phyloP scores from a whole-genome alignment of 179 eudicot genomes.

The Carnegiea gigantea region DNA sequence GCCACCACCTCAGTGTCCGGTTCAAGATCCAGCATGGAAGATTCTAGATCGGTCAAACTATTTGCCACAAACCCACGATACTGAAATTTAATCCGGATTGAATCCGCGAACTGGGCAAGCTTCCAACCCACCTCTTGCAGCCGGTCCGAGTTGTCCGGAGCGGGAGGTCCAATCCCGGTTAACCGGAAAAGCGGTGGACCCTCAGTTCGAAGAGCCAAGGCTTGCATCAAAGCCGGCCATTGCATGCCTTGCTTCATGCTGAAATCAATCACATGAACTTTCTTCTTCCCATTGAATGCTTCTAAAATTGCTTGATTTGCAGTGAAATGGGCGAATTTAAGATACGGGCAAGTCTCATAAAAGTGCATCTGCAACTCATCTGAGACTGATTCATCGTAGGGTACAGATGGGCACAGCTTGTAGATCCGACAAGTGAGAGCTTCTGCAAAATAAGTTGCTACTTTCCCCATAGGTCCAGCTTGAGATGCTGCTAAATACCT shows the following conservation, averaged over 20 bases:
- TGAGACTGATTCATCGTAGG: conserved; percentile 38
- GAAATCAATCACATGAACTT: conserved; percentile 85
- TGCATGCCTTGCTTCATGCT: conserved; percentile 93
- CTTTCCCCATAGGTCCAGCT: conserved; percentile 74
- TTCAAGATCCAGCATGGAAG: conserved; percentile 47
- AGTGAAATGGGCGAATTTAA: conserved; percentile 87
- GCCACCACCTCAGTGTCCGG: conserved; percentile 66
- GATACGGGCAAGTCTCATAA: conserved; percentile 76
- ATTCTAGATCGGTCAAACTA: conserved; percentile 65
- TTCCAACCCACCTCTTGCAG: conserved; percentile 87
- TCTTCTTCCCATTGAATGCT: conserved; percentile 54
- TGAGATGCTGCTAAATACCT: conserved; percentile 65
- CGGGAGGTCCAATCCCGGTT: conserved; percentile 89
- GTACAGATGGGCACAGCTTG: conserved; percentile 50
- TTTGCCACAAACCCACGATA: conserved; percentile 74
- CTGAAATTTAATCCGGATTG: conserved; percentile 66
- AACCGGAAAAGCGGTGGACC: conserved; percentile 78
- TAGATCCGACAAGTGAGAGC: conserved; percentile 77
- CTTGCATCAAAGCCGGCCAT: conserved; percentile 94
- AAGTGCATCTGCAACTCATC: conserved; percentile 75
- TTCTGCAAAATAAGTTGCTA: conserved; percentile 79
- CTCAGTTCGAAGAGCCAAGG: conserved; percentile 65
- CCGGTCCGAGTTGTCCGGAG: conserved; percentile 70
- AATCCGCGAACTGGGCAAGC: conserved; percentile 72
- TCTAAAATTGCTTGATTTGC: conserved; percentile 88